Conservation (phyloP, 1,139 yeast species). For the Hyphopichia burtonii region DNA sequence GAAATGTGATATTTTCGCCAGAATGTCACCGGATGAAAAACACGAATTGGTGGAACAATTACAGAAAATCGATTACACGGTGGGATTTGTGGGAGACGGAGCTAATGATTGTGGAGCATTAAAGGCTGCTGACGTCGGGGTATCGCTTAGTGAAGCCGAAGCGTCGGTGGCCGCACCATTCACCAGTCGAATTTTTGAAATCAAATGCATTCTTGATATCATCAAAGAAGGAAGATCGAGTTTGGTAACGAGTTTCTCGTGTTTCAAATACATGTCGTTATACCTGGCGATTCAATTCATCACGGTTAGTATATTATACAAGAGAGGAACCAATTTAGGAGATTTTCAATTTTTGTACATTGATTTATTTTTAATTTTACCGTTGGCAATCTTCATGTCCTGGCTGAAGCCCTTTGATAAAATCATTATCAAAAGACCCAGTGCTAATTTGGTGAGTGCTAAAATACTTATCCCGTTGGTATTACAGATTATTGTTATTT, state of each 20-base stretch:
- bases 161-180: constrained; percentile 99
- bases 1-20: constrained; percentile 78
- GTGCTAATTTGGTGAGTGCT: constrained; percentile 89
- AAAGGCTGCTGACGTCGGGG: constrained; percentile 96
- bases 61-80: constrained; percentile 83
- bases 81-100: constrained; percentile 98
- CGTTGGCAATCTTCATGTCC: constrained; percentile 95
- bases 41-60: constrained; percentile 90
- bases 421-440: constrained; percentile 75
- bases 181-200: constrained; percentile 85
- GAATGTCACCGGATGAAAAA: constrained; percentile 99
- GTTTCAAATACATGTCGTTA: constrained; percentile 96
- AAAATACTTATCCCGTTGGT: constrained; percentile 80
- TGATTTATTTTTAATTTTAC: constrained; percentile 84
- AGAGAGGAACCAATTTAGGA: constrained; percentile 91
- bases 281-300: constrained; percentile 95
- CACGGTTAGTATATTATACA: constrained; percentile 79
- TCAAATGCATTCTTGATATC: constrained; percentile 87
- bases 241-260: constrained; percentile 89
- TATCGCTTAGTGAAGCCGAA: constrained; percentile 94
- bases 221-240: constrained; percentile 94
- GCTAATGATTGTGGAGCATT: constrained; percentile 97
- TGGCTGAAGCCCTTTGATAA: constrained; percentile 81
- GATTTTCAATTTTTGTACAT: constrained; percentile 95
- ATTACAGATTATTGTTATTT: constrained; percentile 64